phyloP scores from a whole-genome alignment of 2,329 filamentous ascomycete species.

The Passalora sequoiae region DNA sequence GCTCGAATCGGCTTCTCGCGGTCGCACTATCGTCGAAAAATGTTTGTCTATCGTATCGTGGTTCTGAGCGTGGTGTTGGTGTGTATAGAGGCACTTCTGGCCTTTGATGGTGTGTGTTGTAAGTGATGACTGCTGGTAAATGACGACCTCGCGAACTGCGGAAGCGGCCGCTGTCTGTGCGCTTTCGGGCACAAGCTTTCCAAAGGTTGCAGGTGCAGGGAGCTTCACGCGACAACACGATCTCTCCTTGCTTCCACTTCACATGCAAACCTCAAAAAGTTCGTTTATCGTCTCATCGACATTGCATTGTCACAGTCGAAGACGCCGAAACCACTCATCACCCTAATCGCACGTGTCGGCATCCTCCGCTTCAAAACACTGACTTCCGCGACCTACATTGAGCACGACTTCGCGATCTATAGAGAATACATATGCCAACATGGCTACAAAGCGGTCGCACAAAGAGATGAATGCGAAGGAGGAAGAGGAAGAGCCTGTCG shows the following conservation, averaged over 20 bases:
- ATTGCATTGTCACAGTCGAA: background rate
- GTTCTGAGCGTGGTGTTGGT: background rate
- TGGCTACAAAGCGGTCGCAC: constrained; percentile 79
- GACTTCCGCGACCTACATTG: background rate
- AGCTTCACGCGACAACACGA: constrained; percentile 2
- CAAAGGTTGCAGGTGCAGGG: background rate
- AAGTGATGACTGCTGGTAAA: background rate
- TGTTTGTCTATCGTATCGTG: background rate
- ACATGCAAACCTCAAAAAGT: no score
- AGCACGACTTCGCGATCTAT: background rate
- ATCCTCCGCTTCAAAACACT: background rate
- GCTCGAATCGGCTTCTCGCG: constrained; percentile 3
- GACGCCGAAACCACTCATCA: background rate
- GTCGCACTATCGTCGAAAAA: constrained; percentile 2
- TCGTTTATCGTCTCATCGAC: background rate
- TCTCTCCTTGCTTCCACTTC: background rate
- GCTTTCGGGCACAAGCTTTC: background rate
- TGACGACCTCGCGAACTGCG: constrained; percentile 3
- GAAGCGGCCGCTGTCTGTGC: background rate
- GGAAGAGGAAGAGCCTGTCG: constrained; percentile 75
- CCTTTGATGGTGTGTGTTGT: background rate
- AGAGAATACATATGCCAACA: constrained; percentile 38
- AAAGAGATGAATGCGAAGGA: constrained; percentile 61
- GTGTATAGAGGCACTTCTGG: constrained; percentile 4
- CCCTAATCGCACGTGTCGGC: background rate